These are phyloP conservation scores for Suillus subaureus DNA, from an alignment of 768 basidiomycete species.

Conservation along the genomic window DNA sequence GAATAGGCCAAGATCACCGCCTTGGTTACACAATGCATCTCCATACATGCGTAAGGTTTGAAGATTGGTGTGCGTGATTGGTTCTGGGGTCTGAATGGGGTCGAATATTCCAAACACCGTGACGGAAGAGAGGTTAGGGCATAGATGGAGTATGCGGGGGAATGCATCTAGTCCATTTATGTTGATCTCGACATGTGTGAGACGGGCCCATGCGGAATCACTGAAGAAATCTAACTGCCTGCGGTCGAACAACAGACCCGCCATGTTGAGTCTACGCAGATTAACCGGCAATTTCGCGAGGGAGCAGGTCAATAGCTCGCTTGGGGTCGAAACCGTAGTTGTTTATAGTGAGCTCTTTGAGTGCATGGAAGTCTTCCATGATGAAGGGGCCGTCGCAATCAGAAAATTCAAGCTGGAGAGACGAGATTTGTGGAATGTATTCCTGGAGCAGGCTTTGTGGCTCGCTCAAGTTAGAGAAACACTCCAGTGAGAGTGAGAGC, in stretches of 20 bases:
- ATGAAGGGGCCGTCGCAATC: background rate
- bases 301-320: background rate
- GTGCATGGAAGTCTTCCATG: constrained; percentile 14
- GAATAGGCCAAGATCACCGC: background rate
- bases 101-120: background rate
- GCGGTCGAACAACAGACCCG: background rate
- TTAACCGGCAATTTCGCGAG: constrained; percentile 10
- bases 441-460: constrained; percentile 17
- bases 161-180: constrained; percentile 2
- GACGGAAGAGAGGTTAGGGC: background rate
- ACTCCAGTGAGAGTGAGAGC: background rate
- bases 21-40: fast-evolving
- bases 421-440: constrained; percentile 16
- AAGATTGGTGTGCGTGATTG: background rate
- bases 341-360: constrained; percentile 21
- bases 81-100: background rate
- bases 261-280: constrained; percentile 5
- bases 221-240: background rate
- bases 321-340: no score
- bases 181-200: constrained; percentile 17
- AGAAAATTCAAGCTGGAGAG: constrained; percentile 1
- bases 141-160: constrained; percentile 1
- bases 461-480: background rate
- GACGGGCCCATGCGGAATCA: constrained; percentile 1
- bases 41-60: background rate